A percentile compares a stretch with the other conserved stretches of the same genome.
phyloP scores from a whole-genome alignment of 371 early-diverging fungal species.

The Mortierella sp. region DNA sequence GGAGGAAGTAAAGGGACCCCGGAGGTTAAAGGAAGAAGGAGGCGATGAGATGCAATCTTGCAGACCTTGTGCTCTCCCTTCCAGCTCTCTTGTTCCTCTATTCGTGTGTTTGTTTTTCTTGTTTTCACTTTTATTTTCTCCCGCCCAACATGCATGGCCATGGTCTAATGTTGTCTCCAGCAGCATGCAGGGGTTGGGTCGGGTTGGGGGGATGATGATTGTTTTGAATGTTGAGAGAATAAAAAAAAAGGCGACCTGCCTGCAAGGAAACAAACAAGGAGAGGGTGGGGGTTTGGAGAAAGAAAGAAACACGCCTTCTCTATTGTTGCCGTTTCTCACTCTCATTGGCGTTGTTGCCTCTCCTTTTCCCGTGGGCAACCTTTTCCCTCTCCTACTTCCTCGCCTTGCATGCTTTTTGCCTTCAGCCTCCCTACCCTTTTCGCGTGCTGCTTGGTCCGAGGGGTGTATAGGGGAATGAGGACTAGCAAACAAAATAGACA shows the following conservation, averaged over 20 bases:
- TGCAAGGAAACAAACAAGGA: neutral
- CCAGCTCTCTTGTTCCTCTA: neutral
- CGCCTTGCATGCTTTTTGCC: neutral
- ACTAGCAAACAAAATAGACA: neutral
- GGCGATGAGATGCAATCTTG: neutral
- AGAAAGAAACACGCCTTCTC: neutral
- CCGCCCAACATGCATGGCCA: neutral
- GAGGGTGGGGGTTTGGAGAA: neutral
- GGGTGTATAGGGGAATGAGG: neutral
- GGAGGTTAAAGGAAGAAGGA: neutral
- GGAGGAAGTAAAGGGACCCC: neutral
- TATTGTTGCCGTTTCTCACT: neutral
- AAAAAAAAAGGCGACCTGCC: neutral
- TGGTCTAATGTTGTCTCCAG: neutral
- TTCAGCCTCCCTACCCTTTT: neutral
- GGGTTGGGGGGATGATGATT: neutral
- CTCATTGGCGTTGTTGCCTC: neutral
- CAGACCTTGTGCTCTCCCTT: neutral
- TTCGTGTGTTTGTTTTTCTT: neutral
- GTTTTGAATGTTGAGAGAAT: neutral
- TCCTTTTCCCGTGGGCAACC: neutral
- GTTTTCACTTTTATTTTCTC: neutral
- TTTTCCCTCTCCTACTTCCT: neutral
- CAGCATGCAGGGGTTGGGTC: slow-evolving; percentile 2
- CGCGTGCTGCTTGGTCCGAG: neutral